These are phyloP conservation scores for Cercospora canescens DNA, from an alignment of 2,329 filamentous ascomycete genomes.

Conservation along the genomic window DNA sequence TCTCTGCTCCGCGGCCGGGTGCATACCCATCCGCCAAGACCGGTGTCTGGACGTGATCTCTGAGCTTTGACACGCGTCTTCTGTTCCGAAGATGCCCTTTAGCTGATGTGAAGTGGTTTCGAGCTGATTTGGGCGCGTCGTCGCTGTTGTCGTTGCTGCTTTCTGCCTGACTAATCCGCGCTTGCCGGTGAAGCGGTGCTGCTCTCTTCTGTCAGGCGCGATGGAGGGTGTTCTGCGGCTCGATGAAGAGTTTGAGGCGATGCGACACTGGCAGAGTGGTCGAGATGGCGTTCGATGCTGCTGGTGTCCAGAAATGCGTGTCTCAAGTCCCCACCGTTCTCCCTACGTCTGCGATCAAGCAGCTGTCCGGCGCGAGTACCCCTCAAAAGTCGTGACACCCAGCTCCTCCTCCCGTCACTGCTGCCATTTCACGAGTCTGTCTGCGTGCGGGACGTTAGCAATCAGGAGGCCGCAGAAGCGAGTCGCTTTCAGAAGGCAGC, in stretches of 20 bases:
- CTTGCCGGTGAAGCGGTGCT: conserved; percentile 1
- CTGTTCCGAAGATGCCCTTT: neutral
- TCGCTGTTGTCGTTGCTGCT: conserved; percentile 15
- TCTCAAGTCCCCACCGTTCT: conserved; percentile 8
- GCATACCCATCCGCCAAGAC: conserved; percentile 18
- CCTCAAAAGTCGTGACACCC: neutral
- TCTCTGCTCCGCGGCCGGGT: conserved; percentile 13
- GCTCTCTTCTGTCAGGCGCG: neutral
- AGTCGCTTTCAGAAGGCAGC: neutral
- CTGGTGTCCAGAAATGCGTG: conserved; percentile 6
- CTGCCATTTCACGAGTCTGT: neutral
- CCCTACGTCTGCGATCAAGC: conserved; percentile 9
- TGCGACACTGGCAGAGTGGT: conserved; percentile 17
- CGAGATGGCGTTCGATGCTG: conserved; percentile 13
- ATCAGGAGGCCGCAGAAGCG: neutral
- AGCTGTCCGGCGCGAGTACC: neutral
- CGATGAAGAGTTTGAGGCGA: conserved; percentile 16
- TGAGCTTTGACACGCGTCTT: conserved; percentile 20
- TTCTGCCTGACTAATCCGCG: conserved; percentile 22
- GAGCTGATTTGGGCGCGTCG: conserved; percentile 11
- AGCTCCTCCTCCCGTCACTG: neutral
- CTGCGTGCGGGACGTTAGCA: neutral
- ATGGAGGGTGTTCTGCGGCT: conserved; percentile 16
- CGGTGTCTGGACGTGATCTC: conserved; percentile 17
- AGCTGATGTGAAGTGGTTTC: neutral